These are phyloP conservation scores for Jasminum sambac DNA, from an alignment of 257 asterid species.

Conservation along the genomic window DNA sequence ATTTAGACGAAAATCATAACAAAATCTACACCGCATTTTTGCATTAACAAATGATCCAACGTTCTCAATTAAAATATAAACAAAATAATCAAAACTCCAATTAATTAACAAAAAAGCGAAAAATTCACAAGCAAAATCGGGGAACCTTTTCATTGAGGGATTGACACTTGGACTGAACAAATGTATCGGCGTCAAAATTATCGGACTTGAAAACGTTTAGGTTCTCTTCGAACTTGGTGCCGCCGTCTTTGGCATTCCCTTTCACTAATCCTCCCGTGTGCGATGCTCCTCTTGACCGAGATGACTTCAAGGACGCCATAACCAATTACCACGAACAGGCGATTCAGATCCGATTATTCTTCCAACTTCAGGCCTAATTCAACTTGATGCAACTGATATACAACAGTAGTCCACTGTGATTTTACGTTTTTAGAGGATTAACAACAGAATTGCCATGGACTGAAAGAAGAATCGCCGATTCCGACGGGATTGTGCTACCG, in stretches of 20 bases:
- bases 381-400: conserved; percentile 24
- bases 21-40: background rate
- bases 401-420: conserved; percentile 6
- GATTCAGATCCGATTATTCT: conserved; percentile 42
- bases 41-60: background rate
- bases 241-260: conserved; percentile 57
- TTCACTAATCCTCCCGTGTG: conserved; percentile 60
- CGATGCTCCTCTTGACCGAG: conserved; percentile 80
- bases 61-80: conserved; percentile 3
- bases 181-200: conserved; percentile 84
- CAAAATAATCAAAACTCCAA: background rate
- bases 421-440: background rate
- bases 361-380: conserved; percentile 20
- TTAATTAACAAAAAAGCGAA: background rate
- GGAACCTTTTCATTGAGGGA: conserved; percentile 81
- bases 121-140: background rate
- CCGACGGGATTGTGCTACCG: conserved; percentile 38
- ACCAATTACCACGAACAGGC: background rate
- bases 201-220: conserved; percentile 93
- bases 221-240: conserved; percentile 81
- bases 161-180: conserved; percentile 86
- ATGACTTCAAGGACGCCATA: conserved; percentile 83
- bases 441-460: conserved; percentile 38
- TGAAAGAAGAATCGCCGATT: conserved; percentile 20
- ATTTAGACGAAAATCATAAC: background rate